These are phyloP conservation scores for Blastocystis sp. DNA, from an alignment of 352 stramenopile genomes.

Conservation along the genomic window DNA sequence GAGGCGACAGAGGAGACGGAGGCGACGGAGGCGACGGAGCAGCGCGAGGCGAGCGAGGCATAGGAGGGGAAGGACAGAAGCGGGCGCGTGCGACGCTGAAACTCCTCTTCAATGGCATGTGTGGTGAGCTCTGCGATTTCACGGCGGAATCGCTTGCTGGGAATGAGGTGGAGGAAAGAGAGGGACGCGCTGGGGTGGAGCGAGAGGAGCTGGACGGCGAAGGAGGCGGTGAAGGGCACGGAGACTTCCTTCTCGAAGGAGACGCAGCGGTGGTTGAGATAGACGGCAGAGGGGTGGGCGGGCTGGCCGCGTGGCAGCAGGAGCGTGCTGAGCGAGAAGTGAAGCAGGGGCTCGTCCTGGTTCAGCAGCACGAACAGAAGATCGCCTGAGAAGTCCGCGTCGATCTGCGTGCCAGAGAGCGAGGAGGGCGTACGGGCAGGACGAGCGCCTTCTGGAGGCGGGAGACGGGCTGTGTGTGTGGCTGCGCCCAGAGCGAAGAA, in stretches of 20 bases:
- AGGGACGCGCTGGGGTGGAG: neutral
- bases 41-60: neutral
- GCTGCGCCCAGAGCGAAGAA: conserved; percentile 2
- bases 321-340: conserved; percentile 56
- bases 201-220: conserved; percentile 24
- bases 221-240: conserved; percentile 40
- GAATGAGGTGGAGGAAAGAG: neutral
- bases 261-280: conserved; percentile 48
- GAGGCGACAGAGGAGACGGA: neutral
- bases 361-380: conserved; percentile 48
- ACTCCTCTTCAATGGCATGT: conserved; percentile 23
- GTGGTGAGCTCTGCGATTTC: neutral
- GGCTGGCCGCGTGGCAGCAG: conserved; percentile 13
- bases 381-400: neutral
- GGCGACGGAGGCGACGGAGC: neutral
- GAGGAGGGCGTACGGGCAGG: neutral
- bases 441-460: conserved; percentile 8
- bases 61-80: conserved; percentile 37
- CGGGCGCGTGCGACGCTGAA: neutral
- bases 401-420: neutral
- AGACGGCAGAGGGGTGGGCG: conserved; percentile 10
- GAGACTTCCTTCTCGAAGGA: conserved; percentile 18
- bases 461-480: neutral
- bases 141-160: neutral
- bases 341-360: conserved; percentile 22